Conservation (phyloP, 202 grass and related monocot species). For the Thinopyrum obtusiflorum region DNA sequence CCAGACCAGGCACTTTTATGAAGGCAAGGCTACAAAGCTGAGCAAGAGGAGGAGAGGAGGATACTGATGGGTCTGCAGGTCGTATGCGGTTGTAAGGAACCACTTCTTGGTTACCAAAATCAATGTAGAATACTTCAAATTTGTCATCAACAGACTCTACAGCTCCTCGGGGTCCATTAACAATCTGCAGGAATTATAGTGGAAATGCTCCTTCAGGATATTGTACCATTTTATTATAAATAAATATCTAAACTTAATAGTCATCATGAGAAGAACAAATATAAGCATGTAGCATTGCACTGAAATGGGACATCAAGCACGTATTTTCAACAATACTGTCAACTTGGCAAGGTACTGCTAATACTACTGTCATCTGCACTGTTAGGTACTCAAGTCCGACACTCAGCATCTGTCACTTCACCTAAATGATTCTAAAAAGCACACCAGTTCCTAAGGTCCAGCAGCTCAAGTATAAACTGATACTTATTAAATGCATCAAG, state of each 20-base stretch:
- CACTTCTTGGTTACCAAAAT: constrained; percentile 96
- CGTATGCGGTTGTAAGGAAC: constrained; percentile 73
- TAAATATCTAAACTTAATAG: background rate
- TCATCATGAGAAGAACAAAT: background rate
- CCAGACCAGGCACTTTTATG: constrained; percentile 79
- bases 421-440: background rate
- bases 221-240: background rate
- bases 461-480: background rate
- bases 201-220: constrained; percentile 1
- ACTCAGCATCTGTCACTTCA: background rate
- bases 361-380: background rate
- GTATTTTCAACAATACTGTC: background rate
- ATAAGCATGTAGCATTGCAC: background rate
- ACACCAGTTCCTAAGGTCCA: background rate
- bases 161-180: constrained; percentile 79
- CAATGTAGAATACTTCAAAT: constrained; percentile 97
- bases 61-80: constrained; percentile 67
- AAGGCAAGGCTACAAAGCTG: constrained; percentile 83
- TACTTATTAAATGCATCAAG: background rate
- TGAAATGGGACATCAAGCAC: background rate
- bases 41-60: constrained; percentile 69
- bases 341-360: background rate
- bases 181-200: constrained; percentile 56
- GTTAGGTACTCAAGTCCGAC: background rate
- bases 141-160: constrained; percentile 73